These are phyloP conservation scores for Colletotrichum sp. DNA, from an alignment of 2,329 filamentous ascomycete species.

Conservation along the genomic window DNA sequence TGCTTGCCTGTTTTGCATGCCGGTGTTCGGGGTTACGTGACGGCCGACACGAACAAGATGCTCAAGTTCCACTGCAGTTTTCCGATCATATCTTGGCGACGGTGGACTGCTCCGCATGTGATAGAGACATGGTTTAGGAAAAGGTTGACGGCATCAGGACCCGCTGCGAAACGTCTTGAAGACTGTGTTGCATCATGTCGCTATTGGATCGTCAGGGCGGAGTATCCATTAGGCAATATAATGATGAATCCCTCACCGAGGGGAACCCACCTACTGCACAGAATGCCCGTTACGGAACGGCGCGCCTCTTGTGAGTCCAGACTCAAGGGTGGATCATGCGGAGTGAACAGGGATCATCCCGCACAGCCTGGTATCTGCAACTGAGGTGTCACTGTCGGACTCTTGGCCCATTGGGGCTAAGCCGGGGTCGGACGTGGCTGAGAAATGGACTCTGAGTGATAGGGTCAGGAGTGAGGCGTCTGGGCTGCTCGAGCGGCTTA, in stretches of 20 bases:
- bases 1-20: not conserved
- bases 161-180: not conserved
- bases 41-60: not conserved
- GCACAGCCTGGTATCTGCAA: not conserved
- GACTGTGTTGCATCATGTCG: not conserved
- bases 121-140: not conserved
- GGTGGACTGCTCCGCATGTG: not conserved
- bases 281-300: not conserved
- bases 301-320: not conserved
- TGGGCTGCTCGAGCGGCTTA: not conserved
- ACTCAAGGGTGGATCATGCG: not conserved
- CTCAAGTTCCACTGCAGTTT: not conserved
- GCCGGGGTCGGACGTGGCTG: not conserved
- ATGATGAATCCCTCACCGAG: not conserved
- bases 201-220: not conserved
- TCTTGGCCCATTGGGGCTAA: not conserved
- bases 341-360: not conserved
- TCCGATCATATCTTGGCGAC: not conserved
- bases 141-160: not conserved
- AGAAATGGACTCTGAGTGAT: not conserved
- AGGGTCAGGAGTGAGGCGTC: not conserved
- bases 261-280: not conserved
- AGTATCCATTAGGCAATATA: not conserved
- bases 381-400: not conserved
- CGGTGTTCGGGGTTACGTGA: not conserved